Base-by-base conservation (phyloP, 2,329 filamentous ascomycete species). In the Ilyonectria sp. region DNA sequence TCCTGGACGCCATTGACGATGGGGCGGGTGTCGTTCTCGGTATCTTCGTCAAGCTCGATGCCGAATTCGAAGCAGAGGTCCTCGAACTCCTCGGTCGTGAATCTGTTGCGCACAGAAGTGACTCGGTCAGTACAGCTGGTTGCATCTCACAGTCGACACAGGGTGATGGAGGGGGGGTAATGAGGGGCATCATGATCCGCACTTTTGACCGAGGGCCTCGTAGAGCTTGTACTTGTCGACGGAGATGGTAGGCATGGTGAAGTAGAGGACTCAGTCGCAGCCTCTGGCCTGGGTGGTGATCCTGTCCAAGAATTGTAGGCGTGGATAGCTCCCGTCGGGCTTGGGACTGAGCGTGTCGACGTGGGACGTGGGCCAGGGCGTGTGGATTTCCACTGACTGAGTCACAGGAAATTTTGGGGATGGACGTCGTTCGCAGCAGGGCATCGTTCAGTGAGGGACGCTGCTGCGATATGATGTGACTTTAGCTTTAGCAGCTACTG, bases 1-100 rank as follows among this genome's bases (percentile, higher is more conserved):
- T 97, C 94, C 82, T 97, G 93, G 74, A 92, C 90, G 79, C 92
- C 92, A 84, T 94, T 88, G 76, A 93, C 88, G 65, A 92, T 84
- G 35, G 93, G 93, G 53, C 93, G 87, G 72, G 94, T 90, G 65
- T 89, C 87, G 76, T 93, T 87, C 74, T 94, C 92, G 56, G 93
- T 96, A 82, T 99, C 96, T 85, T 98, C 95, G 84, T 99, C 96
- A 75, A 99, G 89, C 83, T 99, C 96, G 79, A 99, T 97, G 67
- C 95, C 95, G 79, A 97, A 99, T 78, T 99, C 95, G 88, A 99
- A 99, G 83, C 96, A 98, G 75, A 99, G 87, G 79, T 97, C 93
- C 82, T 99, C 96, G 79, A 99, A 99, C 79, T 97, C 94, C 77
- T 97, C 90, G 71, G 94, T 96, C 62, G 95, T 97, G 82, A 93